These are phyloP conservation scores for Jamesozyma rosinii DNA, from an alignment of 805 yeast species.

Conservation along the genomic window DNA sequence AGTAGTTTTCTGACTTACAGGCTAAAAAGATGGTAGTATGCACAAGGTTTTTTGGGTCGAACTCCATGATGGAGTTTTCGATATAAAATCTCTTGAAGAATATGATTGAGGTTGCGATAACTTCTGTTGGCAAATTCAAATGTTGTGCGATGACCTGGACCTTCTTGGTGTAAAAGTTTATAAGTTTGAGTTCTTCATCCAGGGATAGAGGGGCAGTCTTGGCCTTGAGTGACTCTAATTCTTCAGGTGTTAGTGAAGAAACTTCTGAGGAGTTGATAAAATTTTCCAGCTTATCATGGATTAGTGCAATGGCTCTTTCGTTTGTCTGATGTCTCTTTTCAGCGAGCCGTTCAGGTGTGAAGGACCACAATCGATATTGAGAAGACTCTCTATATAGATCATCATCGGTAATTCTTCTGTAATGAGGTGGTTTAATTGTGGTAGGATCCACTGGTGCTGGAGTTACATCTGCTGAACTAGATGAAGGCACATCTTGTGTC, in stretches of 20 bases:
- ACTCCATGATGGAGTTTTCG: constrained; percentile 72
- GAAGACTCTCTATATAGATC: constrained; percentile 82
- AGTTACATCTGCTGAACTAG: neutral
- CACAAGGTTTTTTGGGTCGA: constrained; percentile 77
- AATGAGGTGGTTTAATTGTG: constrained; percentile 11
- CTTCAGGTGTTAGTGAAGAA: constrained; percentile 26
- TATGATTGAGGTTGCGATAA: constrained; percentile 74
- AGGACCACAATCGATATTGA: constrained; percentile 84
- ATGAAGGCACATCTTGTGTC: neutral
- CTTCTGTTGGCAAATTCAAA: constrained; percentile 81
- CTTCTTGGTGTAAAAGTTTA: constrained; percentile 64
- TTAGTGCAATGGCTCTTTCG: constrained; percentile 39
- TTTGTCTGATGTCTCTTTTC: constrained; percentile 43
- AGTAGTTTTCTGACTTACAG: constrained; percentile 85
- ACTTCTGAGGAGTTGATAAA: constrained; percentile 20
- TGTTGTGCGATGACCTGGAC: constrained; percentile 60
- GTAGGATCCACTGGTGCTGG: neutral
- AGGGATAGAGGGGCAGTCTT: constrained; percentile 40
- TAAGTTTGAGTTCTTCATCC: constrained; percentile 63
- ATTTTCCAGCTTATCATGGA: constrained; percentile 29
- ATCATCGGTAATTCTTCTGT: constrained; percentile 53
- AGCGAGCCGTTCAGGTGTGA: constrained; percentile 47
- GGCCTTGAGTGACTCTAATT: constrained; percentile 21
- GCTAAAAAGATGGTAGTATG: constrained; percentile 79
- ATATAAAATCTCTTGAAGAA: constrained; percentile 77